Base-by-base conservation (phyloP, 495 filamentous ascomycete genomes). In the Sabuloglossum arenarium region DNA sequence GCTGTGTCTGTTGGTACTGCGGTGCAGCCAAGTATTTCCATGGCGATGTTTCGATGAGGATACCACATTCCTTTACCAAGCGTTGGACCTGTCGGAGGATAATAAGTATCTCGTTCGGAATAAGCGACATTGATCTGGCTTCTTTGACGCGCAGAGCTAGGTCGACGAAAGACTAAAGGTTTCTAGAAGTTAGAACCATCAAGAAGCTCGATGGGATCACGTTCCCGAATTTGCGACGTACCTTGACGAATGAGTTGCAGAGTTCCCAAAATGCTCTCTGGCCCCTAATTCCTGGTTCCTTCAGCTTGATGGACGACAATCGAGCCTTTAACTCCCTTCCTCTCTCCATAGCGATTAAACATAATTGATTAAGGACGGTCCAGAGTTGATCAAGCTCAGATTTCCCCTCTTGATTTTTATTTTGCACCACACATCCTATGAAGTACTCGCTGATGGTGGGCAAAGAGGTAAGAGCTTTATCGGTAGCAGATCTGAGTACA, bases 231-330 rank as follows among this genome's bases (percentile, higher is more conserved):
- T 59, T 51, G 39, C 12, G 39, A 3, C 39, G 1, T 54, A 72
- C 71, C 58, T 79, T 72, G 65, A 90, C 78, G 62, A 88, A 93
- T 43, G 69, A 68, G 65, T 80, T 85, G 72, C 83, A 88, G 27
- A 86, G 73, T 56, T 78, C 78, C 88, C 88, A 95, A 66, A 94
- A 91, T 49, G 81, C 76, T 24, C 76, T 73, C 59, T 88, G 81
- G 32, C 81, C 86, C 29, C 87, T 76, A 51, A 85, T 75, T 16
- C 73, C 72, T 9, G 82, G 85, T 58, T 94, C 87, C 61, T 87
- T 88, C 27, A 93, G 70, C 67, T 86, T 87, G 70, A 93, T 86
- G 54, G 71, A 73, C n/a, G 79, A 83, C 5, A 95, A 71, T 9
- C 82, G 76, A 23, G 69, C 69, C 59, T 81, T 81, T n/a, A 95